Evolutionary conservation across 2,329 filamentous ascomycete species (phyloP).

Genomic region (Coleophoma crateriformis): DNA sequence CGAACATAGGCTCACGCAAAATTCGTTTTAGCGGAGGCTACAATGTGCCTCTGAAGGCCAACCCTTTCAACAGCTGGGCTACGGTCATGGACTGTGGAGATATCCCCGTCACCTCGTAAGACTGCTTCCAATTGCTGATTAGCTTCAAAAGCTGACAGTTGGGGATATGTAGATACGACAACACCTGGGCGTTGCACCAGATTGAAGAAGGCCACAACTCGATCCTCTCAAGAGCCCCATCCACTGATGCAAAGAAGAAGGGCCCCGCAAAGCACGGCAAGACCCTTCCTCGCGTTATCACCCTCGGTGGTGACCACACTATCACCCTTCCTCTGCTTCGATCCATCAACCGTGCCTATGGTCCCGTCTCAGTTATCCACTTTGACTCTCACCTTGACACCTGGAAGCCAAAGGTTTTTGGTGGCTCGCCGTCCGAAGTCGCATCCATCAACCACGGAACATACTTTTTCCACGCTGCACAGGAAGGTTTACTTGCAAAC

Average conservation of each 20-base stretch:
- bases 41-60: slow-evolving; percentile 74
- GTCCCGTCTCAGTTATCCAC: slow-evolving; percentile 55
- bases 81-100: slow-evolving; percentile 79
- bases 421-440: slow-evolving; percentile 69
- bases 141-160: neutral
- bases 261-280: slow-evolving; percentile 68
- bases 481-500: slow-evolving; percentile 73
- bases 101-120: slow-evolving; percentile 77
- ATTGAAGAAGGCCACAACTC: slow-evolving; percentile 81
- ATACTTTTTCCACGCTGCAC: slow-evolving; percentile 79
- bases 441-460: slow-evolving; percentile 82
- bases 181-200: slow-evolving; percentile 73
- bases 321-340: slow-evolving; percentile 55
- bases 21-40: slow-evolving; percentile 67
- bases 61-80: slow-evolving; percentile 78
- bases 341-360: slow-evolving; percentile 55
- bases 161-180: slow-evolving; percentile 61
- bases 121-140: slow-evolving; percentile 4
- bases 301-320: slow-evolving; percentile 61
- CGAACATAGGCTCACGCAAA: slow-evolving; percentile 29
- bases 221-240: slow-evolving; percentile 65
- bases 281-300: slow-evolving; percentile 77
- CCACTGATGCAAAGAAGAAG: slow-evolving; percentile 59
- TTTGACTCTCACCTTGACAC: slow-evolving; percentile 64
- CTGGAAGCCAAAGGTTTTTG: slow-evolving; percentile 82